A percentile compares a stretch with the other conserved stretches of the same genome.
Evolutionary conservation across 345 rosid genomes (phyloP).

Genomic region (Chamaenerion angustifolium): DNA sequence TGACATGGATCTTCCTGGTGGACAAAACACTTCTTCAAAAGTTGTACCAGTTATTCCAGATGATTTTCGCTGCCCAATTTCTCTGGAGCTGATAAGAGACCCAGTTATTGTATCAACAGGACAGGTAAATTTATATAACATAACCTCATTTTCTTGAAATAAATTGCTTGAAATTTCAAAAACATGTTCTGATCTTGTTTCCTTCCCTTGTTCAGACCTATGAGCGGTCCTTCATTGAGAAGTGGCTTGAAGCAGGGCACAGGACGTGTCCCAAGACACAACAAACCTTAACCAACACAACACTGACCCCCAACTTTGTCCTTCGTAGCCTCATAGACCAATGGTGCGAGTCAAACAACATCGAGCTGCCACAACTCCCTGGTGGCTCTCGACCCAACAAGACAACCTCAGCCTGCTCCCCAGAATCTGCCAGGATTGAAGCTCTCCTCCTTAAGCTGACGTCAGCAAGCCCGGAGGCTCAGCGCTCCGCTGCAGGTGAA

Average conservation of each 20-base stretch:
- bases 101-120: slow-evolving; percentile 97
- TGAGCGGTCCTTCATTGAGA: slow-evolving; percentile 86
- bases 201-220: slow-evolving; percentile 50
- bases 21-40: slow-evolving; percentile 28
- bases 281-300: slow-evolving; percentile 48
- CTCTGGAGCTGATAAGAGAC: slow-evolving; percentile 90
- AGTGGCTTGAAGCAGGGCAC: slow-evolving; percentile 87
- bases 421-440: slow-evolving; percentile 61
- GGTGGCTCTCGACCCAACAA: slow-evolving; percentile 54
- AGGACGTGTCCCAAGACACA: slow-evolving; percentile 95
- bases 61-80: slow-evolving; percentile 96
- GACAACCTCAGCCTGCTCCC: slow-evolving; percentile 45
- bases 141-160: no score
- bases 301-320: slow-evolving; percentile 77
- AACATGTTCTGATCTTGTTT: background rate
- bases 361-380: slow-evolving; percentile 80
- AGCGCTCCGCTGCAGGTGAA: slow-evolving; percentile 76
- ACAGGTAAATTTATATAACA: slow-evolving; percentile 34
- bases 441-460: slow-evolving; percentile 69
- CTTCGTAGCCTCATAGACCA: slow-evolving; percentile 94
- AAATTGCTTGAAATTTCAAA: no score
- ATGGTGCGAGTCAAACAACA: slow-evolving; percentile 88
- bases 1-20: slow-evolving; percentile 27
- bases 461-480: slow-evolving; percentile 64
- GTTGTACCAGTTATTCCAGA: slow-evolving; percentile 60